These are phyloP conservation scores for Dictyostelium intermedium DNA, from an alignment of 78 protist genomes.

Conservation along the genomic window DNA sequence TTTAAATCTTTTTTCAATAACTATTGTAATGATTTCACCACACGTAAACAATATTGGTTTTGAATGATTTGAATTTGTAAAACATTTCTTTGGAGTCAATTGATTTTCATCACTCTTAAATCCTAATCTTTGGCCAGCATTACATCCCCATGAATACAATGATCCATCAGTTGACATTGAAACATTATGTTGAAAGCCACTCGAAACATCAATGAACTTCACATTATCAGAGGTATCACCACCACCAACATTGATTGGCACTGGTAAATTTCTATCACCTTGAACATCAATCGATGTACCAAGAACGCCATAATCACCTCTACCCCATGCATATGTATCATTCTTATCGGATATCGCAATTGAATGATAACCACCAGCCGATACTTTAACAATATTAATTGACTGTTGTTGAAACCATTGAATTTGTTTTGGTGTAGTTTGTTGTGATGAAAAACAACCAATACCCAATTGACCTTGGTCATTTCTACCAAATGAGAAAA, in stretches of 20 bases:
- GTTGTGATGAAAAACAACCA: constrained; percentile 10
- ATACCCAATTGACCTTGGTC: constrained; percentile 59
- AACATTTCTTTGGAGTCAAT: not conserved
- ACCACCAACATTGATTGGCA: not conserved
- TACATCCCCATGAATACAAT: constrained; percentile 54
- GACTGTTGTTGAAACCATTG: not conserved
- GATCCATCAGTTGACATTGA: not conserved
- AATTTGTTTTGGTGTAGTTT: constrained; percentile 36
- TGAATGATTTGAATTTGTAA: not conserved
- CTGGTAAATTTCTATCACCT: constrained; percentile 23
- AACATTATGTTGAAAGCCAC: constrained; percentile 66
- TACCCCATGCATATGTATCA: constrained; percentile 25
- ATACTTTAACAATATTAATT: not conserved
- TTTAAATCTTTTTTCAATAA: not conserved
- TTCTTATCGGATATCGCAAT: constrained; percentile 18
- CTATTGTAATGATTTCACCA: constrained; percentile 40
- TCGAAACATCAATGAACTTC: not conserved
- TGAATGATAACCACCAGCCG: constrained; percentile 75
- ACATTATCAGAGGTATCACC: not conserved
- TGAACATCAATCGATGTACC: not conserved
- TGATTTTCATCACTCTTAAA: constrained; percentile 8
- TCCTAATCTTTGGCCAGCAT: constrained; percentile 39
- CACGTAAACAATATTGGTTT: constrained; percentile 16
- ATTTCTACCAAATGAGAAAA: constrained; percentile 58
- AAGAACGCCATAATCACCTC: constrained; percentile 45